Evolutionary conservation across 192 early-diverging fungal species (phyloP), one percentile per base, ranked within the genome.

Genomic region (Coemansia sp.): DNA sequence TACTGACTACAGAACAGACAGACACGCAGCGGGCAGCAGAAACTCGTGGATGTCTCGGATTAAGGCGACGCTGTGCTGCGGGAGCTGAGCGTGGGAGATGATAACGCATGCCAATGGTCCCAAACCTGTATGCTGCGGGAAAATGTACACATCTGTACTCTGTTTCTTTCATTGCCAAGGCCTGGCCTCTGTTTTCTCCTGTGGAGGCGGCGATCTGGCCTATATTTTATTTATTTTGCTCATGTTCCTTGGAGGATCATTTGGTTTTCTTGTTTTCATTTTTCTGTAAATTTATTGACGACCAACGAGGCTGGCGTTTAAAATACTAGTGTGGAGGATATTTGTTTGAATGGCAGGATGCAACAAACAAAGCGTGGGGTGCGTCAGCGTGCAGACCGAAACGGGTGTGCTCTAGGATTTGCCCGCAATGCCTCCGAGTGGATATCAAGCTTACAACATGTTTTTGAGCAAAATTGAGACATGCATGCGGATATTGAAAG

Each of bases 21-120:
- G 38, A 3, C 26, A 44, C 12, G 38, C 48, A 19, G 50, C 50
- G 4, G 52, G 28, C 34, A 57, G 25, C 49, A 38, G 57, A n/a
- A 44, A 14, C 17, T 71, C 69, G 23, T 77, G 74, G 74, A 8
- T 44, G 50, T 36, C 64, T 11, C 50, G 52, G 20, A 37, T 77
- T 15, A 59, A 49, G 53, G 21, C 60, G 5, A 44, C 66, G 5
- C 9, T 77, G 17, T 77, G 74, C 53, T 77, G 74, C 19, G 69
- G 69, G 4, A 59, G 62, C 28, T 56, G 63, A 44, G 44, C 26
- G 10, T 34, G 47, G 17, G 17, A 8, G 47, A 46, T 46, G 47
- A 48, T 4, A 19, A 20, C n/a, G 47, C 47, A 48, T 44, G 40
- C 4, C 40, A n/a, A n/a, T n/a, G 40, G 40, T 44, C 40, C 14